Percentiles rank a stretch among this genome's conserved stretches.
These are phyloP conservation scores for Ogataea pilisensis DNA, from an alignment of 805 yeast species.

Conservation along the genomic window DNA sequence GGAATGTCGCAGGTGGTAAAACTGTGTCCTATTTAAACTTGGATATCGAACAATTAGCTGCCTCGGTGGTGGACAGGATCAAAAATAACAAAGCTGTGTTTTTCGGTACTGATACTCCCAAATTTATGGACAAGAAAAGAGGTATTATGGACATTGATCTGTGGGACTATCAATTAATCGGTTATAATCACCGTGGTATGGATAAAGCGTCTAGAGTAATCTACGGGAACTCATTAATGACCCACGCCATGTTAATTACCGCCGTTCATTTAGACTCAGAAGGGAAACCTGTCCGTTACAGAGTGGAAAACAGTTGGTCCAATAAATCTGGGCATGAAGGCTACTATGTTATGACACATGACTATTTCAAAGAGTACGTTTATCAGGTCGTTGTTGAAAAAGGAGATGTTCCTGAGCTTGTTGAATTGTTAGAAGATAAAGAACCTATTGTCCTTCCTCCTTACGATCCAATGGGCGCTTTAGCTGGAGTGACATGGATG, in stretches of 20 bases:
- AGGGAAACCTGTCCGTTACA: slow-evolving; percentile 61
- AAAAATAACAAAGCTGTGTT: slow-evolving; percentile 75
- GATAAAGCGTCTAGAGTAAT: slow-evolving; percentile 65
- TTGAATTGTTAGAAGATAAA: slow-evolving; percentile 38
- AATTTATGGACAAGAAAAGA: slow-evolving; percentile 54
- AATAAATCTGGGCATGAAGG: slow-evolving; percentile 64
- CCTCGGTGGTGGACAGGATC: slow-evolving; percentile 62
- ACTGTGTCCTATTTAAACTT: slow-evolving; percentile 69
- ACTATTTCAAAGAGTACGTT: slow-evolving; percentile 70
- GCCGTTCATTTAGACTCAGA: slow-evolving; percentile 70
- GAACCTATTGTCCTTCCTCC: slow-evolving; percentile 58
- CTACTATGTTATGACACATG: slow-evolving; percentile 66
- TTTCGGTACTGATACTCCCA: slow-evolving; percentile 88
- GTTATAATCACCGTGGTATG: slow-evolving; percentile 45
- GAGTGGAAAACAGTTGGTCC: slow-evolving; percentile 80
- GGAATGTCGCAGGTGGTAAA: slow-evolving; percentile 68
- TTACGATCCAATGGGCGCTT: slow-evolving; percentile 79
- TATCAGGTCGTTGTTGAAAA: slow-evolving; percentile 64
- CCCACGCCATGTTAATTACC: slow-evolving; percentile 86
- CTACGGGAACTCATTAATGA: slow-evolving; percentile 73
- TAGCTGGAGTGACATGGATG: slow-evolving; percentile 37
- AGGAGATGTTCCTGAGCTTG: slow-evolving; percentile 41
- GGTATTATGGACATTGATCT: slow-evolving; percentile 73
- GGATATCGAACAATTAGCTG: slow-evolving; percentile 53
- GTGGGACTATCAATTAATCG: slow-evolving; percentile 58